These are phyloP conservation scores for Ogataea hybrid DNA, from an alignment of 1,139 yeast genomes.

Conservation along the genomic window DNA sequence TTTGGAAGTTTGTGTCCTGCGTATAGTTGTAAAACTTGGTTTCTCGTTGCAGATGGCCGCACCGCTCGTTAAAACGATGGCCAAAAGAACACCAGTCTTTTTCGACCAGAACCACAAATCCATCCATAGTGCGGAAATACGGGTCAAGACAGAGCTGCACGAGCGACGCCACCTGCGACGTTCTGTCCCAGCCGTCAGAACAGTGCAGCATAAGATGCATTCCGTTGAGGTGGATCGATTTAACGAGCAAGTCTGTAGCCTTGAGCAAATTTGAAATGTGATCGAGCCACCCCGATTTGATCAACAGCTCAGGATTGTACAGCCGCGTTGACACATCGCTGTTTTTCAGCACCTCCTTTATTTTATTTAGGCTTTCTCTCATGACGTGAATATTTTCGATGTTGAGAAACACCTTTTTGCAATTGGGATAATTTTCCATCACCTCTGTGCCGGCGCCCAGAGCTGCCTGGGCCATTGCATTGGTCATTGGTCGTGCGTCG, in stretches of 20 bases:
- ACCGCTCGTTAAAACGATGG: conserved; percentile 80
- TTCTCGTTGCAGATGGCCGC: conserved; percentile 62
- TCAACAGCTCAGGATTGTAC: conserved; percentile 44
- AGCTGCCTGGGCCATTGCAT: conserved; percentile 96
- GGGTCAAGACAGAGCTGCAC: conserved; percentile 91
- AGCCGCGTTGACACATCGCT: conserved; percentile 53
- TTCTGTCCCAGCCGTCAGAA: conserved; percentile 98
- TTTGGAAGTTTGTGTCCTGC: conserved; percentile 27
- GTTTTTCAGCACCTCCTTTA: conserved; percentile 62
- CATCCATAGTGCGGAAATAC: conserved; percentile 79
- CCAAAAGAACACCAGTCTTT: conserved; percentile 98
- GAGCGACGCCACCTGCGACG: conserved; percentile 83
- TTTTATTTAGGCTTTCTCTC: conserved; percentile 74
- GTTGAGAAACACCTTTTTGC: conserved; percentile 75
- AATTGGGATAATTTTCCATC: conserved; percentile 75
- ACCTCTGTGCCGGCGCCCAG: conserved; percentile 96
- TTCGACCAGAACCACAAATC: conserved; percentile 81
- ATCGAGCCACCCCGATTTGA: conserved; percentile 78
- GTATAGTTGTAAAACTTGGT: conserved; percentile 35
- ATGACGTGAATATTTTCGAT: conserved; percentile 95
- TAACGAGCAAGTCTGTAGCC: conserved; percentile 75
- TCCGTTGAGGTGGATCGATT: conserved; percentile 76
- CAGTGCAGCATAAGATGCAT: conserved; percentile 89
- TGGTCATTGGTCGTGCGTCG: conserved; percentile 89
- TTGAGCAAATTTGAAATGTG: conserved; percentile 66